These are phyloP conservation scores for Suhomyces sp. DNA, from an alignment of 805 yeast genomes.

Conservation along the genomic window DNA sequence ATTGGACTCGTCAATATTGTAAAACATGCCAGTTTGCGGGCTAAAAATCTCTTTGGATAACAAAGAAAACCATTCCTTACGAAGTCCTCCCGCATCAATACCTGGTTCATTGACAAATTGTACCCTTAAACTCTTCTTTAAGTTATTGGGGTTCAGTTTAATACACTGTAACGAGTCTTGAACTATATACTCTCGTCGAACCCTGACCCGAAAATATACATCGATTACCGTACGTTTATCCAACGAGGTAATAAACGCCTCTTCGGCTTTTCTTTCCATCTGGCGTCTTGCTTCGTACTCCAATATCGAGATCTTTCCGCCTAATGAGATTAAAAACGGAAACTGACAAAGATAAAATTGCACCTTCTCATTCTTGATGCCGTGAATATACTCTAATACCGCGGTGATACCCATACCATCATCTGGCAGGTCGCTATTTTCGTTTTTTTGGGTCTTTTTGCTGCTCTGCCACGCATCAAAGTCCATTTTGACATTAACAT, in stretches of 20 bases:
- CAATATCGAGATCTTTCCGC: slow-evolving; percentile 74
- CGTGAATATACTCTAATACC: slow-evolving; percentile 49
- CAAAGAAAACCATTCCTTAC: slow-evolving; percentile 89
- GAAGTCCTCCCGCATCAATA: slow-evolving; percentile 91
- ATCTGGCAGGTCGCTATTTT: slow-evolving; percentile 14
- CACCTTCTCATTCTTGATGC: slow-evolving; percentile 26
- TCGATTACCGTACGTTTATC: slow-evolving; percentile 60
- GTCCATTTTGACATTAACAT: slow-evolving; percentile 70
- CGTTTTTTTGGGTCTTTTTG: slow-evolving; percentile 16
- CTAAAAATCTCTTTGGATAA: slow-evolving; percentile 68
- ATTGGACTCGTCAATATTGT: slow-evolving; percentile 64
- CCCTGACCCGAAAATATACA: slow-evolving; percentile 64
- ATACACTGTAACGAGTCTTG: slow-evolving; percentile 72
- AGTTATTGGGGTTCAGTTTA: slow-evolving; percentile 52
- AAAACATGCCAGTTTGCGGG: slow-evolving; percentile 65
- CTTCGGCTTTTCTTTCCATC: slow-evolving; percentile 87
- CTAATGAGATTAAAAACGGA: slow-evolving; percentile 79
- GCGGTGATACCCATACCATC: slow-evolving; percentile 24
- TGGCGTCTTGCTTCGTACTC: slow-evolving; percentile 77
- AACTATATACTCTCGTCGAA: slow-evolving; percentile 65
- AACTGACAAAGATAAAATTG: slow-evolving; percentile 71
- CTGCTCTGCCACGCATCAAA: slow-evolving; percentile 78
- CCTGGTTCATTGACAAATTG: slow-evolving; percentile 90
- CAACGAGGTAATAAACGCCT: slow-evolving; percentile 76
- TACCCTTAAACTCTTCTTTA: slow-evolving; percentile 72